These are phyloP conservation scores for Heritiera fomes DNA, from an alignment of 345 rosid genomes.

Conservation along the genomic window DNA sequence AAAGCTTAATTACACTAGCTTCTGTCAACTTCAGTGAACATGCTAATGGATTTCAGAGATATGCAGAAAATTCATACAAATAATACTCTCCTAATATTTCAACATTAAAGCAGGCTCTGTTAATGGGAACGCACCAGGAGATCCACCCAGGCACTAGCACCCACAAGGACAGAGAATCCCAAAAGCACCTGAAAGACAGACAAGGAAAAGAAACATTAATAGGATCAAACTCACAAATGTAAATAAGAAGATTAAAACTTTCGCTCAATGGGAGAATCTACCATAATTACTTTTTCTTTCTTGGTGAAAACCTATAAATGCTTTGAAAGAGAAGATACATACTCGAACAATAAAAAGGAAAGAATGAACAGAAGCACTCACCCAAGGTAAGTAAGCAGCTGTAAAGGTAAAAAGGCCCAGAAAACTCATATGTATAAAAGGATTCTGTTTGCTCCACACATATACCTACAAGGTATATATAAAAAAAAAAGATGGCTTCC, in stretches of 20 bases:
- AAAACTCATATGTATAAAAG: slow-evolving; percentile 97
- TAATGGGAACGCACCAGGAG: slow-evolving; percentile 55
- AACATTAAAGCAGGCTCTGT: slow-evolving; percentile 3
- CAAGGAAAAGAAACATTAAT: background rate
- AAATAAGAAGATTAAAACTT: background rate
- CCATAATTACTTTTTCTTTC: background rate
- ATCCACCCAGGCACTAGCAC: slow-evolving; percentile 95
- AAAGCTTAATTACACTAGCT: background rate
- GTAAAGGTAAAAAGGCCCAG: slow-evolving; percentile 94
- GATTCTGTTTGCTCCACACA: slow-evolving; percentile 99
- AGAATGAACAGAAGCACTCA: slow-evolving; percentile 37
- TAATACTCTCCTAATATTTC: background rate
- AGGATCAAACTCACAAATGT: background rate
- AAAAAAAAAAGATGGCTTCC: slow-evolving; percentile 32
- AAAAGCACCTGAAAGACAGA: slow-evolving; percentile 55
- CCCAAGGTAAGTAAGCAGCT: slow-evolving; percentile 97
- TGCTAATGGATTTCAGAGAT: background rate
- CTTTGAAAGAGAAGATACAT: background rate
- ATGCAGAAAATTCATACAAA: background rate
- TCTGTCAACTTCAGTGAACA: background rate
- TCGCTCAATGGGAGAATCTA: background rate
- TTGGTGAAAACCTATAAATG: background rate
- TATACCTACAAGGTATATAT: slow-evolving; percentile 55
- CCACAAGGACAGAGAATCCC: slow-evolving; percentile 66
- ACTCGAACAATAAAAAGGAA: background rate